These are phyloP conservation scores for Ceratocystis papillata DNA, from an alignment of 2,329 filamentous ascomycete genomes.

Conservation along the genomic window DNA sequence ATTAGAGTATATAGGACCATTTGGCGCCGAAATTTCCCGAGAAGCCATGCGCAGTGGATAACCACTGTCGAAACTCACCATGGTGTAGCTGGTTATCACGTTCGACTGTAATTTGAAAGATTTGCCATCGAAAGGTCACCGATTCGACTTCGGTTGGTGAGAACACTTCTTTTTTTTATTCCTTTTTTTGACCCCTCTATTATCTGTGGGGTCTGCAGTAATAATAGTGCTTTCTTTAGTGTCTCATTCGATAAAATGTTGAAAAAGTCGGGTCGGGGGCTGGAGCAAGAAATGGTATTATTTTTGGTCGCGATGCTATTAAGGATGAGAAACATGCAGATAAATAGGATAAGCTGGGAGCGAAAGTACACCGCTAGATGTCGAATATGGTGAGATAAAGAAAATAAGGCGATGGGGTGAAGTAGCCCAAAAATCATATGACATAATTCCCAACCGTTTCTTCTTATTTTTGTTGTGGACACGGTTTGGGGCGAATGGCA, in stretches of 20 bases:
- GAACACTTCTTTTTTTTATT: conserved; percentile 9
- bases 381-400: not conserved
- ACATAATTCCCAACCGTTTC: not conserved
- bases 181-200: not conserved
- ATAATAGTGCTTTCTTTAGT: not conserved
- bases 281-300: not conserved
- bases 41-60: conserved; percentile 15
- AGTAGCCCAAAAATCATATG: not conserved
- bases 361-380: conserved; percentile 6
- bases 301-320: not conserved
- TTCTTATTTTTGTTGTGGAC: not conserved
- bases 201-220: not conserved
- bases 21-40: too few relatives aligned
- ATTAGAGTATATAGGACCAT: too few relatives aligned
- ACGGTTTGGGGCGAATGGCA: not conserved
- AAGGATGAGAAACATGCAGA: conserved; percentile 15
- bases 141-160: conserved; percentile 24
- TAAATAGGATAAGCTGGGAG: not conserved
- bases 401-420: not conserved
- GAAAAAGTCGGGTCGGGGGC: not conserved
- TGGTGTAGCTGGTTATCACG: conserved; percentile 24
- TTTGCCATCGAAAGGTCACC: conserved; percentile 23
- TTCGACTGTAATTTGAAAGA: conserved; percentile 22
- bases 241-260: not conserved
- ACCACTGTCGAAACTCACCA: conserved; percentile 21